phyloP scores from a whole-genome alignment of 768 basidiomycete species.

The Asterophora lycoperdoides region DNA sequence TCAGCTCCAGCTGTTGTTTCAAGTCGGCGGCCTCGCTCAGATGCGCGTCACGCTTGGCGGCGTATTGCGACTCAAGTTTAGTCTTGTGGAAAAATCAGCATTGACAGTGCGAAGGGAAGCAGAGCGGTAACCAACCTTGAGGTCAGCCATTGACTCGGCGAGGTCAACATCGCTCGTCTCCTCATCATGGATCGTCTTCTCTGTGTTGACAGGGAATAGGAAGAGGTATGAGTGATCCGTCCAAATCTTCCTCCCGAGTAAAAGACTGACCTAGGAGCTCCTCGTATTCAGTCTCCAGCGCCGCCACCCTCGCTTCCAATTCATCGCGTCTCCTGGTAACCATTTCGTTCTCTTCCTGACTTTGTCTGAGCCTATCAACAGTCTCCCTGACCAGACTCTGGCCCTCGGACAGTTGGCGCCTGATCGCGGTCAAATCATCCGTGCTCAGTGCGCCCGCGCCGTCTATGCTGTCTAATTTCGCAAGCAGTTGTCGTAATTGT shows the following conservation, averaged over 20 bases:
- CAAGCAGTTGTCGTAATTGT: constrained; percentile 77
- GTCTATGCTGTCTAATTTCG: constrained; percentile 82
- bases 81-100: constrained; percentile 43
- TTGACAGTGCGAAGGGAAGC: constrained; percentile 14
- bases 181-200: constrained; percentile 90
- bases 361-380: constrained; percentile 82
- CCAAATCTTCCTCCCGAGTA: constrained; percentile 4
- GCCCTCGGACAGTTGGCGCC: constrained; percentile 85
- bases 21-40: constrained; percentile 79
- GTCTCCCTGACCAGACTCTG: constrained; percentile 85
- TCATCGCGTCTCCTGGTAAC: constrained; percentile 79
- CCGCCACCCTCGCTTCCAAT: constrained; percentile 73
- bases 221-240: constrained; percentile 14
- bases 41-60: constrained; percentile 88
- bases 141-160: constrained; percentile 80
- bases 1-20: constrained; percentile 85
- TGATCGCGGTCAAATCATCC: constrained; percentile 77
- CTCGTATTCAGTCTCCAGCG: constrained; percentile 92
- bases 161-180: constrained; percentile 81
- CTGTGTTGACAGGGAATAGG: constrained; percentile 35
- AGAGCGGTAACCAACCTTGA: constrained; percentile 58
- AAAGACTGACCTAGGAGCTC: constrained; percentile 78
- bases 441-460: constrained; percentile 57
- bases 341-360: constrained; percentile 91
- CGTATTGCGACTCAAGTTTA: constrained; percentile 92